Evolutionary conservation across 2,329 filamentous ascomycete genomes (phyloP).

Genomic region (Tolypocladium album): DNA sequence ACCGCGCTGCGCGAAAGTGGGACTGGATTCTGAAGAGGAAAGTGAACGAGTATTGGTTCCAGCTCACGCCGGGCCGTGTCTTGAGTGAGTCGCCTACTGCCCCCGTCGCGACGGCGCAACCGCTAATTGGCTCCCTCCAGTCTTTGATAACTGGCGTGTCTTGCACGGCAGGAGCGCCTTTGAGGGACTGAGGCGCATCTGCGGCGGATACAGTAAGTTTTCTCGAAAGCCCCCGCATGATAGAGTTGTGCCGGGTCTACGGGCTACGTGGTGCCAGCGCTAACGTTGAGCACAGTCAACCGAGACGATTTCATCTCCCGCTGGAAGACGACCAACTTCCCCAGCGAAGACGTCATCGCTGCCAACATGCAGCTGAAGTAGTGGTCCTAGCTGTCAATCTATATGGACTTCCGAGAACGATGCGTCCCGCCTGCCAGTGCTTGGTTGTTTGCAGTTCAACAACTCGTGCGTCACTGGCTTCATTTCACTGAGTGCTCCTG

Average conservation of each 20-base stretch:
- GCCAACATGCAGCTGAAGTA: constrained; percentile 19
- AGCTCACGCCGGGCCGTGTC: constrained; percentile 67
- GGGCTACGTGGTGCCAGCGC: background rate
- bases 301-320: constrained; percentile 72
- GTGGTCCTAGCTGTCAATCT: background rate
- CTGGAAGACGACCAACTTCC: constrained; percentile 60
- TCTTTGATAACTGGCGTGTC: constrained; percentile 95
- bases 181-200: constrained; percentile 75
- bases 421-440: background rate
- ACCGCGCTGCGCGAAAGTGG: constrained; percentile 67
- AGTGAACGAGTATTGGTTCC: constrained; percentile 65
- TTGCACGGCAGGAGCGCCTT: constrained; percentile 80
- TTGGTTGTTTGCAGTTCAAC: background rate
- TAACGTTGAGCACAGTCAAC: constrained; percentile 42
- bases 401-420: background rate
- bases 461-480: background rate
- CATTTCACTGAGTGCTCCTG: too few species aligned
- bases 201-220: constrained; percentile 76
- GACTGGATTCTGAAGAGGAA: constrained; percentile 54
- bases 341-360: constrained; percentile 31
- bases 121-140: constrained; percentile 25
- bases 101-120: background rate
- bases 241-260: background rate
- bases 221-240: background rate
- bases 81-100: constrained; percentile 48